Percentiles rank a stretch among this genome's conserved stretches.
phyloP scores from a whole-genome alignment of 257 asterid species.

The Anisodus acutangulus region DNA sequence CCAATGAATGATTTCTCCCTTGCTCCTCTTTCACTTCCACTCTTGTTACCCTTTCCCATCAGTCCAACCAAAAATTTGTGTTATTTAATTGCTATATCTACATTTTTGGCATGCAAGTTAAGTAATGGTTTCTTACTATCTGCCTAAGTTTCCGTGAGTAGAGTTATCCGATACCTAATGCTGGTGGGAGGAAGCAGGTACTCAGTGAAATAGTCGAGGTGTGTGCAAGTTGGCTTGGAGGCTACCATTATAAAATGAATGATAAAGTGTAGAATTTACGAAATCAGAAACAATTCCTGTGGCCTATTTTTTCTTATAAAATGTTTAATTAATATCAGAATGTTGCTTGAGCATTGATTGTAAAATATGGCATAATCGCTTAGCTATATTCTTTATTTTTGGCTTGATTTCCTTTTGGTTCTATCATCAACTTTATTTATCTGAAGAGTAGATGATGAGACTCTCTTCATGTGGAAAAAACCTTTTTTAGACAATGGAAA shows the following conservation, averaged over 20 bases:
- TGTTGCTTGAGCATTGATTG: slow-evolving; percentile 11
- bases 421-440: background rate
- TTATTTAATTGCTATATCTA: background rate
- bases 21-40: background rate
- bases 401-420: background rate
- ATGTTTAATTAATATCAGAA: background rate
- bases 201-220: background rate
- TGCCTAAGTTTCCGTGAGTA: background rate
- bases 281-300: background rate
- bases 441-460: background rate
- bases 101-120: background rate
- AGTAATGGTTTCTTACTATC: background rate
- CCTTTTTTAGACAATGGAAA: background rate
- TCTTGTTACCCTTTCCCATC: background rate
- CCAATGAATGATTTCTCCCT: background rate
- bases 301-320: background rate
- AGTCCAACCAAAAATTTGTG: background rate
- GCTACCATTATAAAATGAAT: background rate
- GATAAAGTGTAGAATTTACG: background rate
- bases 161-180: background rate
- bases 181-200: background rate
- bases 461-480: background rate
- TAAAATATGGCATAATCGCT: background rate
- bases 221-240: background rate
- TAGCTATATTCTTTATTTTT: slow-evolving; percentile 12